Base-by-base conservation (phyloP, 176 grass and related monocot genomes). In the Bromus sterilis region DNA sequence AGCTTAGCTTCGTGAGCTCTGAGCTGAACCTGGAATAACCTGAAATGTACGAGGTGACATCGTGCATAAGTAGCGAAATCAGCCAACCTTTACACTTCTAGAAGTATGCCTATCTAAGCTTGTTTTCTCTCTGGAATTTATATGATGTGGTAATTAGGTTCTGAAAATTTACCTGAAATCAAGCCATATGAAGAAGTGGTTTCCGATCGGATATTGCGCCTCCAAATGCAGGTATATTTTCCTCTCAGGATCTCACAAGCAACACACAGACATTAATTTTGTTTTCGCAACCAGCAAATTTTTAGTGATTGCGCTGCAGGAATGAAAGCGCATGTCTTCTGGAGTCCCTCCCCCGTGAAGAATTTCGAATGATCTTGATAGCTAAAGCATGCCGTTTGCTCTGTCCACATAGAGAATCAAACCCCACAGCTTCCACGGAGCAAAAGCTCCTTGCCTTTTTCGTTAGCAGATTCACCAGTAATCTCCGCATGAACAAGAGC, bases 401-500 rank as follows among this genome's bases (percentile, higher is more conserved):
- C 56, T 7, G 49, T 56, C 56, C 2, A 25, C 33, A 39, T 28
- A 39, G 31, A 21, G 4, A 32, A 24, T 33, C 6, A n/a, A n/a
- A n/a, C n/a, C n/a, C n/a, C n/a, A n/a, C n/a, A n/a, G n/a, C n/a
- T n/a, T n/a, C n/a, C n/a, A n/a, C n/a, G n/a, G n/a, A n/a, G n/a
- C n/a, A n/a, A n/a, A n/a, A n/a, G n/a, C n/a, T n/a, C n/a, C n/a
- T n/a, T n/a, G n/a, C n/a, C n/a, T n/a, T n/a, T n/a, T n/a, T n/a
- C n/a, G n/a, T n/a, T 39, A 53, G 31, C 11, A 35, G 7, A 56
- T 78, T 94, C 84, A 94, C 92, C 92, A 94, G 73, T 94, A 94
- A 76, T 94, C 92, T 88, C 81, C 77, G 82, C 92, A 94, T 58
- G 92, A 94, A 75, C 89, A 94, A 66, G 77, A 84, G 18, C 92